Conservation (phyloP, 2,329 filamentous ascomycete genomes). For the Aspergillus thermomutatus region DNA sequence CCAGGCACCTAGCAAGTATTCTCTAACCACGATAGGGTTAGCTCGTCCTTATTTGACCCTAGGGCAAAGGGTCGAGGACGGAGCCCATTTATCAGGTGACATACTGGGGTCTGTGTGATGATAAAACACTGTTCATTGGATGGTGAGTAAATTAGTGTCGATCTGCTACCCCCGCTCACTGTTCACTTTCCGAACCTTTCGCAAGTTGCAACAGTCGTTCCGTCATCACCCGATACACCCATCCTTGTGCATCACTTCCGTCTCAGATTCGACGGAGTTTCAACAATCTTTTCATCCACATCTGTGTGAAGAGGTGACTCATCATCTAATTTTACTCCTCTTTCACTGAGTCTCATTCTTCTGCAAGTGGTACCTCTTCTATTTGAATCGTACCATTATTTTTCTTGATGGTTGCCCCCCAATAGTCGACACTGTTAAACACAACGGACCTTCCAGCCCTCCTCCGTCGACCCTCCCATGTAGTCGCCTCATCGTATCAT, state of each 20-base stretch:
- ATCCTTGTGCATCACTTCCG: conserved; percentile 8
- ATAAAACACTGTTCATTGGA: neutral
- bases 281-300: neutral
- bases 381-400: neutral
- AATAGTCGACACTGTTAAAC: neutral
- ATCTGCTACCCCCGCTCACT: conserved; percentile 11
- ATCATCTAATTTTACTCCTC: neutral
- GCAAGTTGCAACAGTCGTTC: conserved; percentile 1
- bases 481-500: neutral
- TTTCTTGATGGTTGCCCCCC: neutral
- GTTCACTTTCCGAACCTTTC: conserved; percentile 7
- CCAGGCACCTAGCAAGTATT: conserved; percentile 1
- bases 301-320: neutral
- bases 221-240: conserved; percentile 11
- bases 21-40: conserved; percentile 7
- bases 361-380: neutral
- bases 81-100: neutral
- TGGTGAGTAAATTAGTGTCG: neutral
- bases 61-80: neutral
- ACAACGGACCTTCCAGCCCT: neutral
- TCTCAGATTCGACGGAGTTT: conserved; percentile 7
- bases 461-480: neutral
- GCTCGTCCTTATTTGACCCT: neutral
- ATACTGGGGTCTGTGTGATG: neutral
- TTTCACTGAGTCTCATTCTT: neutral